Base-by-base conservation (phyloP, 805 yeast genomes). In the Teunomyces kruisii region DNA sequence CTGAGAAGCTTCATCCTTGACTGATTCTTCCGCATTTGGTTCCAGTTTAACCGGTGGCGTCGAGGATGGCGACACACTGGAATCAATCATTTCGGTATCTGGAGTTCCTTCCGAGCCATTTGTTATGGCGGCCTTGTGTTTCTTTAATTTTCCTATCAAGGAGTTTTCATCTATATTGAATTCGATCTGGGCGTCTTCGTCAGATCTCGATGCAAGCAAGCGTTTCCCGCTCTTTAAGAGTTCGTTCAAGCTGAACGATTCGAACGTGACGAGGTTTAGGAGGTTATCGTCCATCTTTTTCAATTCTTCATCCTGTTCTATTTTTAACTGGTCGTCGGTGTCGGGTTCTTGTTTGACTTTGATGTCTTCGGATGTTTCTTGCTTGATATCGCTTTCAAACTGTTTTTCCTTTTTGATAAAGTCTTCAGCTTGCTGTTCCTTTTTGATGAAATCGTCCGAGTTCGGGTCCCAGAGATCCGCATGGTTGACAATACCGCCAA, bases 401-500 rank as follows among this genome's bases (percentile, higher is more conserved):
- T 39, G 19, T 13, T 28, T 22, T 17, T 39, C 42, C 16, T 30
- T 39, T 19, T 29, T 39, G 29, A 39, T 39, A 10, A 22, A 57
- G 3, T 44, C 50, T 22, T 55, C 63, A 13, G 44, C 41, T 32
- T 47, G 40, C 6, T 47, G 37, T 39, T 51, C 47, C 10, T 37
- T 37, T 12, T 44, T 39, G 6, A 35, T 19, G 14, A 54, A 26
- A 29, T 40, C 47, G 17, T 53, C 49, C 9, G 59, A 53, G 54
- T 86, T 87, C 1, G 98, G 98, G 57, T 88, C 89, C 98, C 98
- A 94, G 26, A 72, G 57, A 0, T 78, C 76, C 1, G 91, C 82
- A 63, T 88, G 84, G 36, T 81, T 79, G 3, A 90, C 92, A 24
- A 94, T 90, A 3, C 96, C 96, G 7, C 98, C 98, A 54, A 94